Evolutionary conservation across 345 rosid genomes (phyloP), one percentile per base, ranked within the genome.

Genomic region (Hevea brasiliensis): DNA sequence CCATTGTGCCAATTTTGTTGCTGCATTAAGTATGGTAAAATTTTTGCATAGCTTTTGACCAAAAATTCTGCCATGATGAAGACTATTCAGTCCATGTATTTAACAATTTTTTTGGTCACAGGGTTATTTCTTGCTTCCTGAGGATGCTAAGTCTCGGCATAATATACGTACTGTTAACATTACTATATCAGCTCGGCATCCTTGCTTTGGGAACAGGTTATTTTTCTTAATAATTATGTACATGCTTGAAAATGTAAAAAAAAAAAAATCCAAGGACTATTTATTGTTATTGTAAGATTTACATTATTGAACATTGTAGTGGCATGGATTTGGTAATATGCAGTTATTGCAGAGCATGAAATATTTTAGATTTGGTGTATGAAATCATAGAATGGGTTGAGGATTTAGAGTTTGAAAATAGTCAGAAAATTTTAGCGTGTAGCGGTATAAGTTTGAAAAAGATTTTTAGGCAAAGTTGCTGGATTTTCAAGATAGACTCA

Each of bases 191-290:
- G 96, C 96, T 82, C 86, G 87, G 61, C 93, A 96, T 86, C 84
- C 97, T 64, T 96, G 96, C 87, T 96, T 96, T 82, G 99, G 98
- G 37, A 96, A 96, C 93, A 93, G 99, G 98, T 96, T 45, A 81
- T 50, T 58, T 75, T 58, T 67, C 59, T 47, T 67, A 12, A 27
- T 45, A 4, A 27, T 27, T 26, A 27, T 6, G 6, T 44, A 8
- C 5, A 42, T 56, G 23, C 37, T 37, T 65, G 48, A 35, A 62
- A 23, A 15, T 50, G 42, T 44, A n/a, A n/a, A n/a, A n/a, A n/a
- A n/a, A n/a, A n/a, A n/a, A n/a, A n/a, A n/a, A n/a, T n/a, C n/a
- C n/a, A n/a, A n/a, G n/a, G 12, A 18, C 7, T 6, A 32, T 56
- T 7, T 54, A 29, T 56, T 55, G 26, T 11, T 27, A 13, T 21